Conservation (phyloP, 2,329 filamentous ascomycete genomes). For the Talaromyces marneffei region DNA sequence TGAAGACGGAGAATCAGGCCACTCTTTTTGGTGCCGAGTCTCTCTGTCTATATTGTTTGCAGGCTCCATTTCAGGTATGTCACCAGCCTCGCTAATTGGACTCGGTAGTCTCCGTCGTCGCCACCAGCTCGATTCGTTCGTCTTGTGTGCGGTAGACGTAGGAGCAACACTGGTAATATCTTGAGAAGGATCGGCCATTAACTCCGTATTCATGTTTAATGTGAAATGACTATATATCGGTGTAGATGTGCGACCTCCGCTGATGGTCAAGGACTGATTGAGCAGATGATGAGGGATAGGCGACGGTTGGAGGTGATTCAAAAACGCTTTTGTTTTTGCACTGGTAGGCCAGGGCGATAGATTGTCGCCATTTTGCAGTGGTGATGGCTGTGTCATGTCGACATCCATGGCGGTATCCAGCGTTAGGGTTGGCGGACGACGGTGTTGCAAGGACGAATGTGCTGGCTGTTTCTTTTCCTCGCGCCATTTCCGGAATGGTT, state of each 20-base stretch:
- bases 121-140: conserved; percentile 19
- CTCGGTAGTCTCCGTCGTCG: conserved; percentile 31
- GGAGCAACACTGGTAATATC: background rate
- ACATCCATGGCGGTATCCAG: conserved; percentile 25
- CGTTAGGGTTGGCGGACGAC: conserved; percentile 10
- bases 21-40: background rate
- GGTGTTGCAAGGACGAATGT: conserved; percentile 1
- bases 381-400: conserved; percentile 23
- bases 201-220: conserved; percentile 18
- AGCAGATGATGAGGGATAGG: conserved; percentile 27
- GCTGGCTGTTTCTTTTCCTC: conserved; percentile 6
- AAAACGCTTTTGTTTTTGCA: conserved; percentile 15
- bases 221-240: conserved; percentile 28
- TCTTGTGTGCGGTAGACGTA: background rate
- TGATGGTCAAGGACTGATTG: conserved; percentile 28
- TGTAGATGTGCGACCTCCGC: conserved; percentile 24
- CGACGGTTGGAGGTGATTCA: conserved; percentile 21
- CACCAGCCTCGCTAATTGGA: conserved; percentile 35
- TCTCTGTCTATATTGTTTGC: background rate
- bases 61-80: conserved; percentile 12
- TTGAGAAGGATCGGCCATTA: conserved; percentile 6
- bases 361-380: conserved; percentile 17
- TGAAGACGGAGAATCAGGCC: conserved; percentile 11
- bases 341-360: conserved; percentile 20
- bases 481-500: conserved; percentile 10